Evolutionary conservation across 768 basidiomycete genomes (phyloP).

Genomic region (Suillus paluster): DNA sequence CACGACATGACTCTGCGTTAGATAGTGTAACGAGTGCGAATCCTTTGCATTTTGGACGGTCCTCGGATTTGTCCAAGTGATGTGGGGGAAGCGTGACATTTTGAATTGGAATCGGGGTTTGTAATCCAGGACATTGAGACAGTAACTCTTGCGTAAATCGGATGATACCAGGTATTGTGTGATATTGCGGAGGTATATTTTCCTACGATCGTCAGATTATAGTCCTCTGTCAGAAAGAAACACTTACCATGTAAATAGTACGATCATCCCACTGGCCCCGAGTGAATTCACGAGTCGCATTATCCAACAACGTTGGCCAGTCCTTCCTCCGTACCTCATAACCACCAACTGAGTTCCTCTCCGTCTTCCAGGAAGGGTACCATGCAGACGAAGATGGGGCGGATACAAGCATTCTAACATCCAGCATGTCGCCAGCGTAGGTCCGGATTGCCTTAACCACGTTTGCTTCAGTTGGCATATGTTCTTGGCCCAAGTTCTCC

Average conservation of each 20-base stretch:
- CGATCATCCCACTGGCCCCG: constrained; percentile 62
- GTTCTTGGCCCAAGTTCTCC: constrained; percentile 20
- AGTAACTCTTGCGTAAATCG: constrained; percentile 48
- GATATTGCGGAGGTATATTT: constrained; percentile 61
- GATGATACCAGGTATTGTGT: constrained; percentile 53
- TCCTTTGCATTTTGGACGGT: constrained; percentile 66
- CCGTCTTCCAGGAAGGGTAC: constrained; percentile 36
- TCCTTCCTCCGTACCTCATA: constrained; percentile 69
- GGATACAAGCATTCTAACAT: constrained; percentile 64
- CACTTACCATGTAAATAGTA: constrained; percentile 67
- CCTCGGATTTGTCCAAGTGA: constrained; percentile 60
- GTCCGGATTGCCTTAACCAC: constrained; percentile 66
- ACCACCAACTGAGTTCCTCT: constrained; percentile 45
- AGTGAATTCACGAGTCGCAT: constrained; percentile 29
- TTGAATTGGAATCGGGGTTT: constrained; percentile 45
- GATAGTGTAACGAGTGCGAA: constrained; percentile 73
- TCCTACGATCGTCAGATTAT: constrained; percentile 51
- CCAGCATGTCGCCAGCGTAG: constrained; percentile 49
- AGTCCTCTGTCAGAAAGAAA: background rate
- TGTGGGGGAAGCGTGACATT: constrained; percentile 62
- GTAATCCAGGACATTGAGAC: constrained; percentile 10
- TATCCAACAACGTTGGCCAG: constrained; percentile 36
- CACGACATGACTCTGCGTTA: constrained; percentile 40
- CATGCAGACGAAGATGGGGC: constrained; percentile 44
- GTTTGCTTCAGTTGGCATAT: constrained; percentile 42